Evolutionary conservation across 1,284 basidiomycete genomes (phyloP), one percentile per base, ranked within the genome.

Genomic region (Cryptococcus deneoformans): DNA sequence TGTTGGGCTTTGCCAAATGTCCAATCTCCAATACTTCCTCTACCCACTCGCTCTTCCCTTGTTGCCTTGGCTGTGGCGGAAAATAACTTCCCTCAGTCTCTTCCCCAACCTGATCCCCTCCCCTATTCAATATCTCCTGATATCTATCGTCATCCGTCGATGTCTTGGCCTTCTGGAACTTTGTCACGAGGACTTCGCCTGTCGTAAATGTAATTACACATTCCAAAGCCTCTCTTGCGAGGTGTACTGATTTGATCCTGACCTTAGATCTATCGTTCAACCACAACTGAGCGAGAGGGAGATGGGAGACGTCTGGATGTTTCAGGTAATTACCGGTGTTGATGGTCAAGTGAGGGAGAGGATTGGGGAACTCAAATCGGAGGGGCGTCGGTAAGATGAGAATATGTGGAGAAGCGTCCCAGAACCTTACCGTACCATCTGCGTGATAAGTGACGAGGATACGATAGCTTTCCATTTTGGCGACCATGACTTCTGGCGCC

Each of bases 161-260:
- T 20, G 20, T 20, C 20, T 20, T 20, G 4, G 46, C 46, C 34
- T 47, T 47, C 12, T 35, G 16, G 52, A 85, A 80, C 57, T 84
- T 81, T 67, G 83, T 86, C 2, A 90, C 75, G 14, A 89, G 65
- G 3, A 90, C 71, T 58, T 89, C 86, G 1, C 89, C 89, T 1
- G 84, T 84, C 10, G 71, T 75, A 49, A 92, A 72, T 2, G 82
- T 81, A 20, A 89, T 77, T 0, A 82, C 83, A 55, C 85, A 83
- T 73, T 92, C 89, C 40, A 87, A 75, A 0, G 87, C 84, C 64
- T 88, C 85, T 0, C 79, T 71, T 5, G 86, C 84, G 29, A 92
- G 76, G 46, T 85, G 77, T 0, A 85, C 82, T 5, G 79, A 79
- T 16, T 81, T 78, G 51, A 89, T 83, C 66, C 55, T 50, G 68